Conservation (phyloP, 1,284 basidiomycete species). For the Malassezia arunalokei region DNA sequence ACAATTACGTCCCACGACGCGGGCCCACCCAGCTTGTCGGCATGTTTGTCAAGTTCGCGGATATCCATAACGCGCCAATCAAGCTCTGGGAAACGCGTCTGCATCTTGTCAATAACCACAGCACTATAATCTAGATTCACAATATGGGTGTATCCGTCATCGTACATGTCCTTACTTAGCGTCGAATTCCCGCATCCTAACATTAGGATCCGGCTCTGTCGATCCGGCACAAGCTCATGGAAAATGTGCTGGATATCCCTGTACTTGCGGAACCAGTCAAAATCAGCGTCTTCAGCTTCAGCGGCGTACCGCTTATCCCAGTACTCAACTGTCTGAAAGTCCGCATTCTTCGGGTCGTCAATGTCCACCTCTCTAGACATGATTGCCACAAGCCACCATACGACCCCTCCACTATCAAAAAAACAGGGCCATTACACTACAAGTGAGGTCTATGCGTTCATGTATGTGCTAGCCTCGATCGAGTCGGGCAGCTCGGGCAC, state of each 20-base stretch:
- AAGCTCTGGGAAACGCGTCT: constrained; percentile 18
- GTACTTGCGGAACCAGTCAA: constrained; percentile 38
- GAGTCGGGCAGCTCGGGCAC: constrained; percentile 83
- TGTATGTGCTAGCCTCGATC: constrained; percentile 60
- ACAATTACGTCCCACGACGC: constrained; percentile 30
- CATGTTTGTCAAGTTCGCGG: constrained; percentile 23
- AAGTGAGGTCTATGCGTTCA: constrained; percentile 25
- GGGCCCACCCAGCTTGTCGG: constrained; percentile 19
- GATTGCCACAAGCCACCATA: background rate
- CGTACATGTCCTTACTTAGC: constrained; percentile 28
- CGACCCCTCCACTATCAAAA: background rate
- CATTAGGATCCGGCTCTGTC: constrained; percentile 30
- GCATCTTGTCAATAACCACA: constrained; percentile 29
- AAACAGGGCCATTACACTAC: constrained; percentile 6
- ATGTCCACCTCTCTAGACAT: background rate
- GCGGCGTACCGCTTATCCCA: constrained; percentile 34
- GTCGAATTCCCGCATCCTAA: constrained; percentile 40
- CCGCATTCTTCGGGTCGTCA: constrained; percentile 20
- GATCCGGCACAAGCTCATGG: constrained; percentile 24
- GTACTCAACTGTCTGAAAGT: constrained; percentile 28
- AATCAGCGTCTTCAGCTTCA: constrained; percentile 21
- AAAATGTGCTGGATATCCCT: constrained; percentile 20
- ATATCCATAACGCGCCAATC: constrained; percentile 36
- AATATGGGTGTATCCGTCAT: constrained; percentile 27
- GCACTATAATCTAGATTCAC: constrained; percentile 16